A percentile compares a stretch with the other conserved stretches of the same genome.
Evolutionary conservation across 306 rosid species (phyloP).

Genomic region (Prunus armeniaca): DNA sequence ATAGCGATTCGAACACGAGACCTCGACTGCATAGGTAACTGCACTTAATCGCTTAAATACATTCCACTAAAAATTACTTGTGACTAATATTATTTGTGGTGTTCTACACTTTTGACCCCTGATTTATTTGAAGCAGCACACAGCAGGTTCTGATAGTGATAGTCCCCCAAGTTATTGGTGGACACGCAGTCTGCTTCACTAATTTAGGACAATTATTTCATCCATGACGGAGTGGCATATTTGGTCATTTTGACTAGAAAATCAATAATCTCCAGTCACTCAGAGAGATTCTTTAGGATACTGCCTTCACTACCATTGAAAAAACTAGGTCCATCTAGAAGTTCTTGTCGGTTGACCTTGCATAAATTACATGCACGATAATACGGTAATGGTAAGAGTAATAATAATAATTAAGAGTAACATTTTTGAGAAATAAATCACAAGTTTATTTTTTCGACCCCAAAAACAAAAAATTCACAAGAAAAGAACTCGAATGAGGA

Average conservation of each 20-base stretch:
- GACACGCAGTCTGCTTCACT: conserved; percentile 14
- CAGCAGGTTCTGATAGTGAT: neutral
- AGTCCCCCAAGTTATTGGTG: conserved; percentile 9
- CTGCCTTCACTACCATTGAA: conserved; percentile 17
- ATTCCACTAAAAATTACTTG: neutral
- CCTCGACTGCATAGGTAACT: too few species aligned
- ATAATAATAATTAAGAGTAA: neutral
- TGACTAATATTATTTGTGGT: too few species aligned
- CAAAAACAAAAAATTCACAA: too few species aligned
- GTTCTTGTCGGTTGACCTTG: conserved; percentile 5
- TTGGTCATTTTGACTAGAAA: conserved; percentile 3
- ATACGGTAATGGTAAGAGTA: neutral
- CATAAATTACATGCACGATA: neutral
- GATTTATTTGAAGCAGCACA: neutral
- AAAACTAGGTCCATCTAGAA: conserved; percentile 15
- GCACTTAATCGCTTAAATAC: neutral
- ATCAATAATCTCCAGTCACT: conserved; percentile 21
- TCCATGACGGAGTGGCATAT: conserved; percentile 2
- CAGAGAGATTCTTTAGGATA: conserved; percentile 38
- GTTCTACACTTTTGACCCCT: too few species aligned
- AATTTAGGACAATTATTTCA: conserved; percentile 21
- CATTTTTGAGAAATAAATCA: too few species aligned
- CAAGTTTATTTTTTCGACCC: too few species aligned
- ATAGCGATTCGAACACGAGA: too few species aligned
- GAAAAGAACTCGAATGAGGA: too few species aligned